Percentiles rank a stretch among this genome's conserved stretches.
phyloP scores from a whole-genome alignment of 225 moss, liverwort and hornwort species.

The Bryoerythrophyllum caledonicum region DNA sequence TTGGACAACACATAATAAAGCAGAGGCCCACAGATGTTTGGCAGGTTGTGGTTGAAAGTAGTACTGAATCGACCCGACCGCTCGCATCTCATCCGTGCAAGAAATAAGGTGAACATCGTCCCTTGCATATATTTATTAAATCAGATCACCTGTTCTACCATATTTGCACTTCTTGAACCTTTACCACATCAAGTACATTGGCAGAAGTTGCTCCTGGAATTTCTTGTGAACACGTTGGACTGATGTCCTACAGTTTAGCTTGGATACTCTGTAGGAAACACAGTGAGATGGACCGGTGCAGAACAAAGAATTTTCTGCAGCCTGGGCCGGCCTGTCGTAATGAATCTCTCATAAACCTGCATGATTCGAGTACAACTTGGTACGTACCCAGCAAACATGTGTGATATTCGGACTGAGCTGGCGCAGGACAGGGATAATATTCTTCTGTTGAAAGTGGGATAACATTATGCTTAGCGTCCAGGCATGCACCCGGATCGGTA shows the following conservation, averaged over 20 bases:
- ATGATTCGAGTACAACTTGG: too few species aligned
- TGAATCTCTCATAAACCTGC: conserved; percentile 3
- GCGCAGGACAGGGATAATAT: not conserved
- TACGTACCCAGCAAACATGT: not conserved
- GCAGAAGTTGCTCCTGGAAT: not conserved
- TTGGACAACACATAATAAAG: not conserved
- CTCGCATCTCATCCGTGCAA: not conserved
- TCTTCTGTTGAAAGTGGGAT: not conserved
- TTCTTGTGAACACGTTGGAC: not conserved
- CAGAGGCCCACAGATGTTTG: not conserved
- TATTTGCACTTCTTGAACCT: not conserved
- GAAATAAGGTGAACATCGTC: not conserved
- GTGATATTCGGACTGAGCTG: not conserved
- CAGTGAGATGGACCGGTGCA: not conserved
- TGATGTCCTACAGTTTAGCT: not conserved
- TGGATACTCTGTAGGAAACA: not conserved
- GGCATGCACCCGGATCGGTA: not conserved
- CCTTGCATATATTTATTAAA: not conserved
- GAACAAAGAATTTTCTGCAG: not conserved
- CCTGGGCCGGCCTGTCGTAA: not conserved
- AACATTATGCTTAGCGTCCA: not conserved
- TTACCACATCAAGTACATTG: not conserved
- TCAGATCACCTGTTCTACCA: not conserved
- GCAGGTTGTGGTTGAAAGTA: not conserved
- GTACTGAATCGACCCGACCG: not conserved